Base-by-base conservation (phyloP, 2,329 filamentous ascomycete genomes). In the Alternaria incomplexa region DNA sequence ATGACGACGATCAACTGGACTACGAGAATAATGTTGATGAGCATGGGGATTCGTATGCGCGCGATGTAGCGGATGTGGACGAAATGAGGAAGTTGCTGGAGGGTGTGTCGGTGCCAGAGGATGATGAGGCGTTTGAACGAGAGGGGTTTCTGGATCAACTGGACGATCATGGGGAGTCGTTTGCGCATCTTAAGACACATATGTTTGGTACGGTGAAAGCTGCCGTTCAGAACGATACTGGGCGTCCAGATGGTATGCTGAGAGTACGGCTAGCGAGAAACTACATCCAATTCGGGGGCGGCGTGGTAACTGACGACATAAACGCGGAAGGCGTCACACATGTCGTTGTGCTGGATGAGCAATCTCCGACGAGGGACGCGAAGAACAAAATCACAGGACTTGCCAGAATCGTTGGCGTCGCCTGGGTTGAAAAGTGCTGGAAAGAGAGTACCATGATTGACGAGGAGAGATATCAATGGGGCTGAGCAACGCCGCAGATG, bases 391-490 rank as follows among this genome's bases (percentile, higher is more conserved):
- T 72, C 9, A 25, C 54, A 77, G 85, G 56, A 13, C 79, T 93
- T 36, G 92, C 94, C 0, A 84, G 92, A 66, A 80, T 95, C 7
- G 91, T 97, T 3, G 86, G 82, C 0, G 77, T 85, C 10, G 83
- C 83, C 13, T 99, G 96, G 96, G 81, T 97, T 0, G 85, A 90
- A 54, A 89, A 91, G 56, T 92, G 92, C 72, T 97, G 94, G 93
- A 84, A 83, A 62, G 92, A 95, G 77, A 85, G 84, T 66, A 97
- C 93, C 1, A 74, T 91, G 64, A 77, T 97, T 50, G 93, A 97
- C 68, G 95, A 97, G 56, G 79, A 79, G 55, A 69, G 76, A 30
- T 80, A 75, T 50, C 75, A 76, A 30, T 79, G 77, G 77, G 75
- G 75, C 8, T 77, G 65, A 71, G 25, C 25, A 26, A 25, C 2